phyloP scores from a whole-genome alignment of 75 land plant genomes.

The Pseudotsuga menziesii region DNA sequence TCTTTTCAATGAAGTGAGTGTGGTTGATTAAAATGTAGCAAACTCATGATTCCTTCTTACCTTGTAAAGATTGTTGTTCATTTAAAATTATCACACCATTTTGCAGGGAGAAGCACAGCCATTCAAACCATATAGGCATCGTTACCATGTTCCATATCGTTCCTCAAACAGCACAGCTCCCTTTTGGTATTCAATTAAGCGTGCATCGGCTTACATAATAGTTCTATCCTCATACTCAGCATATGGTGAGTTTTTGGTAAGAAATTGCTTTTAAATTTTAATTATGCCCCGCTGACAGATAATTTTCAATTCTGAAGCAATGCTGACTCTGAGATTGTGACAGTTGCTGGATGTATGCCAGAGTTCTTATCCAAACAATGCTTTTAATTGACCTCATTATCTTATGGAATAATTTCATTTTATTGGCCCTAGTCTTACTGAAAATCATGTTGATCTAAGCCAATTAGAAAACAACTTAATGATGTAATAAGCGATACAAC shows the following conservation, averaged over 20 bases:
- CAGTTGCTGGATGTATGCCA: no score
- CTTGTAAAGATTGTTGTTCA: neutral
- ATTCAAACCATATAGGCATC: constrained; percentile 31
- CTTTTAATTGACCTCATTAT: no score
- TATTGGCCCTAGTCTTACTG: no score
- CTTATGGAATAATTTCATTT: no score
- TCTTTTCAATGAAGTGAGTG: neutral
- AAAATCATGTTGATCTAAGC: no score
- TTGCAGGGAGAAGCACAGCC: constrained; percentile 55
- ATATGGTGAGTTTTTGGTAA: constrained; percentile 25
- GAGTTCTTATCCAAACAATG: no score
- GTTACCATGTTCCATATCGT: constrained; percentile 30
- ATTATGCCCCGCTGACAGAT: no score
- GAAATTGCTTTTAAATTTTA: no score
- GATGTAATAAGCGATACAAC: no score
- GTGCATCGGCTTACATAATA: constrained; percentile 71
- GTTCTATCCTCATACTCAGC: constrained; percentile 50
- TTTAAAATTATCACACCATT: neutral
- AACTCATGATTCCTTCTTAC: neutral
- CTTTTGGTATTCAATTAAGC: constrained; percentile 50
- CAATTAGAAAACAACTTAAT: no score
- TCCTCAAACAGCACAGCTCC: constrained; percentile 35
- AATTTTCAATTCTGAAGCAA: no score
- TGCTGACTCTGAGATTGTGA: no score
- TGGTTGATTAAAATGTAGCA: neutral